Evolutionary conservation across 192 early-diverging fungal species (phyloP), one percentile per base, ranked within the genome.

Genomic region (Backusella morwellensis): DNA sequence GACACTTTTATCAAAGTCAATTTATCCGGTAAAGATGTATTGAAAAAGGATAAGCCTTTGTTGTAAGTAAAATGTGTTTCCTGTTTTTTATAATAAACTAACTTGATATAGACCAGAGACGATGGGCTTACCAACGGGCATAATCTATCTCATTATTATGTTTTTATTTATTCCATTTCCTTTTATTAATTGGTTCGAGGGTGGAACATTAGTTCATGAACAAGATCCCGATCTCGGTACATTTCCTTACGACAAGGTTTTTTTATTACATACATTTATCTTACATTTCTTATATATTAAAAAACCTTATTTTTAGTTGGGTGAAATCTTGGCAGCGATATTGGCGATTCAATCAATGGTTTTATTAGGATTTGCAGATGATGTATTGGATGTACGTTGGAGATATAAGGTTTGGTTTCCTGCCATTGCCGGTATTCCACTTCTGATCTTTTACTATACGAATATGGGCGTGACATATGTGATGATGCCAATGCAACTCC

Each of bases 331-430:
- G 35, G 94, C 96, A 6, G 96, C 95, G 6, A 78, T 99, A 2
- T 82, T 99, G 15, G 92, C 96, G 32, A 86, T 99, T 63, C 94
- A 97, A 77, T 94, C 93, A 69, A 99, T 99, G 98, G 92, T 97
- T 15, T 93, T 99, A 52, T 86, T 99, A 56, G 98, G 98, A 9
- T 99, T 99, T 80, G 97, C 96, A 23, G 98, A 99, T 83, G 98
- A 99, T 80, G 94, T 99, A 15, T 89, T 99, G 74, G 93, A 98
- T 84, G 91, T 99, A 74, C 83, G 95, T 32, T 99, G 98, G 98
- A 81, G 97, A 52, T 94, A 96, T 83, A 99, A 99, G 83, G 90
- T 99, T 52, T 90, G 93, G 83, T 88, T 99, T 71, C 97, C 98
- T 11, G 89, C 94, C 0, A 90, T 99, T 66, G 97, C 98, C 0